phyloP scores from a whole-genome alignment of 2,329 filamentous ascomycete species.

The Talaromyces rugulosus region DNA sequence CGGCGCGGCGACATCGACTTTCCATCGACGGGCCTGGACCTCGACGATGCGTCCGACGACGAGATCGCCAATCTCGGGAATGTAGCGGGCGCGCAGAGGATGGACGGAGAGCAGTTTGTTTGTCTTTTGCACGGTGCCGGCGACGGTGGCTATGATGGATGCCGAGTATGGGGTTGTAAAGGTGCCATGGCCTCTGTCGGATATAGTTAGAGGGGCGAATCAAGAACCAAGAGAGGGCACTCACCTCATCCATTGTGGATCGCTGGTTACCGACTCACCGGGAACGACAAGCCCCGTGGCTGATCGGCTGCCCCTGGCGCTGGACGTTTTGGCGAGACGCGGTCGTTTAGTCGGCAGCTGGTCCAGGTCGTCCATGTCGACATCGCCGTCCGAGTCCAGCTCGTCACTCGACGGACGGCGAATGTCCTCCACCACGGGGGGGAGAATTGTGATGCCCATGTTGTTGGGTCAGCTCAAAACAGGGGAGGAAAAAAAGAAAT shows the following conservation, averaged over 20 bases:
- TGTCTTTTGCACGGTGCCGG: slow-evolving; percentile 83
- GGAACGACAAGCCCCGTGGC: slow-evolving; percentile 69
- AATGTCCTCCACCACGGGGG: slow-evolving; percentile 41
- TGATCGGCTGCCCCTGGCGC: background rate
- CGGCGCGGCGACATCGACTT: slow-evolving; percentile 85
- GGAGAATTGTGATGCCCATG: slow-evolving; percentile 59
- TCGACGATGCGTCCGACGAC: slow-evolving; percentile 91
- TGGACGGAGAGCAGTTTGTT: slow-evolving; percentile 95
- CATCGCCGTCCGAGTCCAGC: slow-evolving; percentile 42
- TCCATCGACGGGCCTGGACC: slow-evolving; percentile 91
- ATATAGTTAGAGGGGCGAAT: background rate
- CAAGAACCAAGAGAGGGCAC: slow-evolving; percentile 6
- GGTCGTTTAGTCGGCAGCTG: slow-evolving; percentile 30
- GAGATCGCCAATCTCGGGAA: slow-evolving; percentile 91
- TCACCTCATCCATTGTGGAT: slow-evolving; percentile 88
- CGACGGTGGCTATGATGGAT: slow-evolving; percentile 82
- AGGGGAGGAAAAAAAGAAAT: background rate
- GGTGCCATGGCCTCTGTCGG: slow-evolving; percentile 79
- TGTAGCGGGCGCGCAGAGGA: slow-evolving; percentile 87
- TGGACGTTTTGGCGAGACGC: background rate
- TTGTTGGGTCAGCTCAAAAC: background rate
- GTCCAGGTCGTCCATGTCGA: slow-evolving; percentile 27
- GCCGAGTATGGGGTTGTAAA: slow-evolving; percentile 60
- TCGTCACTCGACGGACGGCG: slow-evolving; percentile 25
- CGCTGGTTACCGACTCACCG: slow-evolving; percentile 80